Base-by-base conservation (phyloP, 768 basidiomycete species). In the Floccularia luteovirens region DNA sequence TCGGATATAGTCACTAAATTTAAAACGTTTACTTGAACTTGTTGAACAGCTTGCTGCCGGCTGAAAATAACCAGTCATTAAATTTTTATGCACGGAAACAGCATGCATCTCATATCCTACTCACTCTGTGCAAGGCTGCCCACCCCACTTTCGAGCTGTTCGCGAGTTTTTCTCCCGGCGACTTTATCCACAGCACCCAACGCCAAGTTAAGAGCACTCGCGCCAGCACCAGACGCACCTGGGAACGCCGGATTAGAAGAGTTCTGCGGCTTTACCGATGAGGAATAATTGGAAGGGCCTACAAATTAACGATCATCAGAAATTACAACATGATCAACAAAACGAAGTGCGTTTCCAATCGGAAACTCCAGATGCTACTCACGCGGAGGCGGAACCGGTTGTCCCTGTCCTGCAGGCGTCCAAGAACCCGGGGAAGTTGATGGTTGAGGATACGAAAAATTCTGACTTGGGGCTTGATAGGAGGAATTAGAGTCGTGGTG, bases 111-210 rank as follows among this genome's bases (percentile, higher is more conserved):
- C 2, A 35, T 14, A 34, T 17, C 32, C 21, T 36, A 72, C 78
- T 52, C 49, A 82, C 79, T 67, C 33, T 75, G 68, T 19, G 75
- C 66, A 31, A 80, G 47, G 43, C 46, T 61, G 42, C 61, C 67
- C 11, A 77, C 60, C 38, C 51, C 57, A 31, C 58, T 64, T 46
- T 78, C 75, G 30, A 81, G 43, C 48, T 74, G 75, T 24, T 57
- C 54, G 28, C 72, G 57, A 31, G 67, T 69, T 40, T 67, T 69
- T 47, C 61, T 64, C 3, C 79, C 77, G 13, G 75, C 74, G 22
- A 79, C 56, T 43, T 65, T 72, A 52, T 79, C 78, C 14, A 82
- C 64, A n/a, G 69, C 64, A 44, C 55, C 66, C 48, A 68, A 48
- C 30, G 77, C 77, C 47, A 59, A 60, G 21, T 59, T 66, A 23